These are phyloP conservation scores for Aureobasidium sp. DNA, from an alignment of 2,329 filamentous ascomycete genomes.

Conservation along the genomic window DNA sequence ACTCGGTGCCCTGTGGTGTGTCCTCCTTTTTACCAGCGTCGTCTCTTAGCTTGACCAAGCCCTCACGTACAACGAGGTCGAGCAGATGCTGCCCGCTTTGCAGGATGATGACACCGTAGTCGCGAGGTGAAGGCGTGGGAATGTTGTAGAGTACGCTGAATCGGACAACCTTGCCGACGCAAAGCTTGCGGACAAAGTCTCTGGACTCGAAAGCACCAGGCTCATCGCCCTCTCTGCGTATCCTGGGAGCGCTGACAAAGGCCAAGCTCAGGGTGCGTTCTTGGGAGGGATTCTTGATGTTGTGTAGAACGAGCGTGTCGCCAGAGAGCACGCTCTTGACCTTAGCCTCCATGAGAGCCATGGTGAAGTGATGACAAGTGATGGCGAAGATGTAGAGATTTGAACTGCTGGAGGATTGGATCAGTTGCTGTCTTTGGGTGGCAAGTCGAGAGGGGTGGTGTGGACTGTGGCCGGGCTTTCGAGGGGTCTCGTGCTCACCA, in stretches of 20 bases:
- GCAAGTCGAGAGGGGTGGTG: not conserved
- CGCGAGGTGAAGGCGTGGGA: slow-evolving; percentile 60
- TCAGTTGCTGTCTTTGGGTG: slow-evolving; percentile 5
- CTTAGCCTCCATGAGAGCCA: slow-evolving; percentile 51
- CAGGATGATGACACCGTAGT: slow-evolving; percentile 76
- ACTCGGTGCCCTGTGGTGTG: slow-evolving; percentile 58
- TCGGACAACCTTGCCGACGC: slow-evolving; percentile 78
- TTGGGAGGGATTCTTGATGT: slow-evolving; percentile 67
- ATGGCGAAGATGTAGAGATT: not conserved
- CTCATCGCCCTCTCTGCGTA: slow-evolving; percentile 80
- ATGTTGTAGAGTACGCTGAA: slow-evolving; percentile 83
- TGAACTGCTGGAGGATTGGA: not conserved
- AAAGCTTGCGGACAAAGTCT: slow-evolving; percentile 76
- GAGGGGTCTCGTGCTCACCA: slow-evolving; percentile 12
- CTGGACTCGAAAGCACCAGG: slow-evolving; percentile 88
- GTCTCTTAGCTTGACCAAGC: slow-evolving; percentile 88
- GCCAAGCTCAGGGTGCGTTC: slow-evolving; percentile 86
- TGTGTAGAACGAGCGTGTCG: slow-evolving; percentile 79
- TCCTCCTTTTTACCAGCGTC: slow-evolving; percentile 91
- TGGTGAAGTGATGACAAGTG: slow-evolving; percentile 11
- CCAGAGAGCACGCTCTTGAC: slow-evolving; percentile 94
- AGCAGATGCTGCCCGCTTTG: slow-evolving; percentile 69
- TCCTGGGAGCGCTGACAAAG: slow-evolving; percentile 79
- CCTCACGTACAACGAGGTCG: slow-evolving; percentile 74
- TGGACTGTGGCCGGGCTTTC: not conserved